phyloP scores from a whole-genome alignment of 352 stramenopile genomes.

The Pythium monospermum region DNA sequence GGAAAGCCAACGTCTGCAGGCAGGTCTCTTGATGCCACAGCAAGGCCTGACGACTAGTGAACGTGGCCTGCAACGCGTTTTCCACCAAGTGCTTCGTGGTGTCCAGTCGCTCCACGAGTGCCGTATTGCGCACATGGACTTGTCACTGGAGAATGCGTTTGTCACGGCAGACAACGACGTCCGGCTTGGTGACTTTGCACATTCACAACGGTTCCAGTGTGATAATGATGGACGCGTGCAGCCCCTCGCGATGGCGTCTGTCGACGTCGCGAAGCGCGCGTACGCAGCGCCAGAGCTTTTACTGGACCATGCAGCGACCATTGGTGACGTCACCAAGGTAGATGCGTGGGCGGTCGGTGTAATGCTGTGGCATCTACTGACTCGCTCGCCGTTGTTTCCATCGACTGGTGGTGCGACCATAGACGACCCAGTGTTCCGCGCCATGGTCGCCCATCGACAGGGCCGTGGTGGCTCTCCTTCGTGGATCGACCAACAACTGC shows the following conservation, averaged over 20 bases:
- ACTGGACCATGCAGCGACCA: background rate
- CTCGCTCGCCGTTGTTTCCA: slow-evolving; percentile 53
- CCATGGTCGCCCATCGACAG: slow-evolving; percentile 28
- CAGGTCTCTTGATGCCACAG: slow-evolving; percentile 22
- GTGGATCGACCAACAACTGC: slow-evolving; percentile 5
- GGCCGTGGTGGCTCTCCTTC: background rate
- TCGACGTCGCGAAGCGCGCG: slow-evolving; percentile 37
- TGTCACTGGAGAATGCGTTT: slow-evolving; percentile 95
- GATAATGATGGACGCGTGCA: slow-evolving; percentile 24
- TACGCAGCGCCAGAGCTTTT: slow-evolving; percentile 68
- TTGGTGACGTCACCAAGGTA: slow-evolving; percentile 43
- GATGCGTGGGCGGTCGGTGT: slow-evolving; percentile 73
- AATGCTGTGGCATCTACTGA: slow-evolving; percentile 61
- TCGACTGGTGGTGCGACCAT: slow-evolving; percentile 23
- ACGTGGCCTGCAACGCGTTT: slow-evolving; percentile 32
- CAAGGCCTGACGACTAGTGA: slow-evolving; percentile 37
- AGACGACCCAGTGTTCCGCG: slow-evolving; percentile 44
- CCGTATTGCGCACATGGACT: slow-evolving; percentile 89
- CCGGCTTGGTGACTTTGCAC: slow-evolving; percentile 89
- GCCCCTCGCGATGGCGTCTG: slow-evolving; percentile 1
- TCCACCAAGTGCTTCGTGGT: slow-evolving; percentile 75
- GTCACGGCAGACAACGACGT: slow-evolving; percentile 76
- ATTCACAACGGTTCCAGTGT: slow-evolving; percentile 46
- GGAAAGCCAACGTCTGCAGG: slow-evolving; percentile 40
- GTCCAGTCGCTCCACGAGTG: slow-evolving; percentile 81